Conservation (phyloP, 495 filamentous ascomycete species). For the Trypethelium eluteriae region DNA sequence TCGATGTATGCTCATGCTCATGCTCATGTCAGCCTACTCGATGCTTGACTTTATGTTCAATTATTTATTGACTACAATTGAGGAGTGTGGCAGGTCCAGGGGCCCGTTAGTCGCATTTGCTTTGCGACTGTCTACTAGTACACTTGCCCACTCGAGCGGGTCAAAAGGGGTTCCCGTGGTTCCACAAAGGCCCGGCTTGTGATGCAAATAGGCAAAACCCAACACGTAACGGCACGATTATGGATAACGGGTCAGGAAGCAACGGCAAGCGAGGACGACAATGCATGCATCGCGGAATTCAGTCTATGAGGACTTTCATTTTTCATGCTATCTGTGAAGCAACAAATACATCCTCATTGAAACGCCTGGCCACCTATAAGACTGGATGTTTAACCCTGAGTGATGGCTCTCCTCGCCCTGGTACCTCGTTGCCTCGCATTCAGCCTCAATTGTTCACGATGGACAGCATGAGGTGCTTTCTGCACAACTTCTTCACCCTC, state of each 20-base stretch:
- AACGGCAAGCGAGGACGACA: neutral
- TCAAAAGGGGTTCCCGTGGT: too few relatives aligned
- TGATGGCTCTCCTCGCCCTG: slow-evolving; percentile 71
- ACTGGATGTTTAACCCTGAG: slow-evolving; percentile 53
- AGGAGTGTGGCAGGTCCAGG: too few relatives aligned
- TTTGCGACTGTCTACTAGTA: too few relatives aligned
- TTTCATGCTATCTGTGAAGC: neutral
- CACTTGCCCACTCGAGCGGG: too few relatives aligned
- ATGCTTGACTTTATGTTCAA: neutral
- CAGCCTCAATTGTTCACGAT: slow-evolving; percentile 55
- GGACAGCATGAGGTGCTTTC: slow-evolving; percentile 62
- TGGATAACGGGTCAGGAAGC: neutral
- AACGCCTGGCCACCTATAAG: slow-evolving; percentile 13
- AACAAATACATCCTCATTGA: slow-evolving; percentile 4
- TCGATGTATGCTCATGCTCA: too few relatives aligned
- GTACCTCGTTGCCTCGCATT: slow-evolving; percentile 82
- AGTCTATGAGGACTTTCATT: neutral
- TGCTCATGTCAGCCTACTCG: neutral
- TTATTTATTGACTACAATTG: too few relatives aligned
- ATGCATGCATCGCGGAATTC: neutral
- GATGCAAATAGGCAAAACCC: neutral
- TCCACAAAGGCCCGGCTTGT: too few relatives aligned
- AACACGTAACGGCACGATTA: neutral
- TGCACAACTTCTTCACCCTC: slow-evolving; percentile 87
- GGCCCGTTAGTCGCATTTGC: too few relatives aligned